Percentiles rank a stretch among this genome's conserved stretches.
Conservation (phyloP, 2,329 filamentous ascomycete species). For the Talaromyces sp. region DNA sequence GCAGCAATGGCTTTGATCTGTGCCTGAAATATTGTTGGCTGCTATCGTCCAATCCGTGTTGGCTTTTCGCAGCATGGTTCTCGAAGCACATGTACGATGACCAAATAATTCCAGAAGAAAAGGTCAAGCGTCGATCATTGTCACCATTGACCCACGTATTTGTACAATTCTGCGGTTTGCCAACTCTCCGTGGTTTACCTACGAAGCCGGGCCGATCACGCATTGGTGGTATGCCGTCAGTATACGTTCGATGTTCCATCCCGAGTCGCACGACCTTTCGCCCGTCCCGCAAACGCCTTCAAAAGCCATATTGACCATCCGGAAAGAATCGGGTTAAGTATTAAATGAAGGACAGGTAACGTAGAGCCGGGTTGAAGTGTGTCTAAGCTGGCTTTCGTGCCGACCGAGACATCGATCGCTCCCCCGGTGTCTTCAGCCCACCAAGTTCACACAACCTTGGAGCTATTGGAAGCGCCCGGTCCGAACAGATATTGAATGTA, state of each 20-base stretch:
- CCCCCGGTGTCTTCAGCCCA: background rate
- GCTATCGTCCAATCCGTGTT: slow-evolving; percentile 2
- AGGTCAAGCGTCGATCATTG: background rate
- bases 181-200: background rate
- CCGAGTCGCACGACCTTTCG: background rate
- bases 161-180: background rate
- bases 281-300: background rate
- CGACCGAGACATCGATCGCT: background rate
- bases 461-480: background rate
- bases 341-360: background rate
- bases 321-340: background rate
- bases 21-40: background rate
- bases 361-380: background rate
- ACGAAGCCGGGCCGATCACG: background rate
- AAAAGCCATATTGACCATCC: background rate
- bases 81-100: background rate
- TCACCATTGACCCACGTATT: background rate
- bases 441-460: background rate
- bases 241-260: background rate
- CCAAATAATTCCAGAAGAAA: background rate
- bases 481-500: slow-evolving; percentile 53
- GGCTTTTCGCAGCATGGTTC: background rate
- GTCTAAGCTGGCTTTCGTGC: background rate
- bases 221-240: background rate
- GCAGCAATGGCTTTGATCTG: background rate